Percentiles rank a stretch among this genome's conserved stretches.
Evolutionary conservation across 2,329 filamentous ascomycete species (phyloP).

Genomic region (Didymella glomerata): DNA sequence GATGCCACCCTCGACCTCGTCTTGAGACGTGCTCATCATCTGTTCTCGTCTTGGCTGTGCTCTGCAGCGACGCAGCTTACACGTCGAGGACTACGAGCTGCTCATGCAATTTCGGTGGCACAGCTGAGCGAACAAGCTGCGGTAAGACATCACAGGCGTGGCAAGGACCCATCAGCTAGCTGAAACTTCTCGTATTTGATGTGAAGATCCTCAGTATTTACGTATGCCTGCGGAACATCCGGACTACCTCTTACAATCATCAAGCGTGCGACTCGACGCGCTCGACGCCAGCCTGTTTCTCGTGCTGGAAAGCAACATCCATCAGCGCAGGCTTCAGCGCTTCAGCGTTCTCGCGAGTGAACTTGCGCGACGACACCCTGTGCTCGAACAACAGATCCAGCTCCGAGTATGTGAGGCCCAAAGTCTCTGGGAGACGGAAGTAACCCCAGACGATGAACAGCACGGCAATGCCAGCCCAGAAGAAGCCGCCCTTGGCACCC

Average conservation of each 20-base stretch:
- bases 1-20: slow-evolving; percentile 12
- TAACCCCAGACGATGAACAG: slow-evolving; percentile 34
- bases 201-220: neutral
- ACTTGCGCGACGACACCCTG: slow-evolving; percentile 36
- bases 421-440: slow-evolving; percentile 36
- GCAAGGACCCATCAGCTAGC: slow-evolving; percentile 6
- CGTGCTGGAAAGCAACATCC: slow-evolving; percentile 29
- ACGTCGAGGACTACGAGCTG: slow-evolving; percentile 7
- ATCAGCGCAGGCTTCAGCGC: slow-evolving; percentile 29
- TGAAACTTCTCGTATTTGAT: slow-evolving; percentile 9
- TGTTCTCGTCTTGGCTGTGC: slow-evolving; percentile 12
- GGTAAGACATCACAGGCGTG: slow-evolving; percentile 2
- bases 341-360: slow-evolving; percentile 32
- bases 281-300: slow-evolving; percentile 31
- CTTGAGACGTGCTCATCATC: slow-evolving; percentile 5
- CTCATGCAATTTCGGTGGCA: slow-evolving; percentile 9
- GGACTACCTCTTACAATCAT: neutral
- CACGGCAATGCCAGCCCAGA: slow-evolving; percentile 33
- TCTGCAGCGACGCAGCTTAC: slow-evolving; percentile 6
- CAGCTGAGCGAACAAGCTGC: slow-evolving; percentile 6
- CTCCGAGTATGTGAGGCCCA: slow-evolving; percentile 34
- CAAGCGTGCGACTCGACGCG: slow-evolving; percentile 29
- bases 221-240: neutral
- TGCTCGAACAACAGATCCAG: slow-evolving; percentile 37
- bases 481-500: slow-evolving; percentile 37